These are phyloP conservation scores for Microbotryum violaceum DNA, from an alignment of 1,284 basidiomycete species.

Conservation along the genomic window DNA sequence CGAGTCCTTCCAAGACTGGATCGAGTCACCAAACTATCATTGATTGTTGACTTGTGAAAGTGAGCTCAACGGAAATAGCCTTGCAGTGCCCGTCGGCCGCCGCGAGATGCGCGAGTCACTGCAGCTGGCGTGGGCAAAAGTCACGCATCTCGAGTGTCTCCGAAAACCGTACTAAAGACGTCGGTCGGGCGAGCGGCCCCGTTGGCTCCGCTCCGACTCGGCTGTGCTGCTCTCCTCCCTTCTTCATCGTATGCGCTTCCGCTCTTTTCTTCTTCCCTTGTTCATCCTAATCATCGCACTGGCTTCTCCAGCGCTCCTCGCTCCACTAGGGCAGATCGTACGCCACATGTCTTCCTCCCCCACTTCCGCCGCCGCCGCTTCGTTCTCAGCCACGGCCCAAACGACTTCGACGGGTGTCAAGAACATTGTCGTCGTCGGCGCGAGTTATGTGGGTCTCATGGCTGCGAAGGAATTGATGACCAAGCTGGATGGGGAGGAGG, in stretches of 20 bases:
- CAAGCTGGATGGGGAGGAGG: background rate
- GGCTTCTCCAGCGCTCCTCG: background rate
- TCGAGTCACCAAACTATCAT: too few species aligned
- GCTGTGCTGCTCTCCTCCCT: background rate
- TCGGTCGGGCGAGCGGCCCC: too few species aligned
- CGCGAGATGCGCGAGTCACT: too few species aligned
- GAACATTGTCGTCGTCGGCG: constrained; percentile 34
- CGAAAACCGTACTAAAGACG: too few species aligned
- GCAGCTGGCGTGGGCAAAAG: too few species aligned
- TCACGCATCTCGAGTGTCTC: too few species aligned
- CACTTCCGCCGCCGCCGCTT: background rate
- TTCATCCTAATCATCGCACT: background rate
- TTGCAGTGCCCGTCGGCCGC: too few species aligned
- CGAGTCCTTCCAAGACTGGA: too few species aligned
- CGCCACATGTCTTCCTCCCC: background rate
- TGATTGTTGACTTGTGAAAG: too few species aligned
- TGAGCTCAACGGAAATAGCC: too few species aligned
- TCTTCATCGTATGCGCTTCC: background rate
- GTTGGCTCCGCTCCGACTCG: too few species aligned
- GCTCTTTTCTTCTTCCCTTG: background rate
- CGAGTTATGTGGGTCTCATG: constrained; percentile 31
- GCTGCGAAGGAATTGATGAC: constrained; percentile 29
- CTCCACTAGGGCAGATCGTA: background rate
- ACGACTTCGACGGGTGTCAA: background rate
- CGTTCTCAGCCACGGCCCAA: background rate